Evolutionary conservation across 2,329 filamentous ascomycete species (phyloP).

Genomic region (Pseudodiploospora longispora): DNA sequence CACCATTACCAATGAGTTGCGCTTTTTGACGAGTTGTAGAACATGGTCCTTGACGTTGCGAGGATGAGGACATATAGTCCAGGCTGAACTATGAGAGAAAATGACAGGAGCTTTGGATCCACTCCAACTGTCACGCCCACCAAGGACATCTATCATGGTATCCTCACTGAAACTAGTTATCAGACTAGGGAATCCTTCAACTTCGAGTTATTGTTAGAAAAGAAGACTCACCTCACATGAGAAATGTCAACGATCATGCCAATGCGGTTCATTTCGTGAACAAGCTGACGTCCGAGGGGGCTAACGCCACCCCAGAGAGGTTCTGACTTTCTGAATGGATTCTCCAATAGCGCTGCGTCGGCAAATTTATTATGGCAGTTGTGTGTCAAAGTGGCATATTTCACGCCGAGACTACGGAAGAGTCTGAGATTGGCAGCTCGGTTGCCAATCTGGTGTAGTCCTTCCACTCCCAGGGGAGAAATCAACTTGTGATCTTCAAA

Average conservation of each 20-base stretch:
- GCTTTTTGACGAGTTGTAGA: constrained; percentile 64
- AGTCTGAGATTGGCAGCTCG: constrained; percentile 65
- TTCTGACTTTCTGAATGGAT: constrained; percentile 40
- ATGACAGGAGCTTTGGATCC: constrained; percentile 77
- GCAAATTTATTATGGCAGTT: constrained; percentile 90
- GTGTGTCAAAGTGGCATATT: constrained; percentile 84
- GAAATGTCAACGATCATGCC: constrained; percentile 91
- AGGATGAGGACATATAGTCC: constrained; percentile 75
- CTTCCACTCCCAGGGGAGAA: constrained; percentile 74
- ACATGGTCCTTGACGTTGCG: constrained; percentile 86
- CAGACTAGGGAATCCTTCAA: background rate
- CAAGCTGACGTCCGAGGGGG: constrained; percentile 55
- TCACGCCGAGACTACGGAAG: constrained; percentile 70
- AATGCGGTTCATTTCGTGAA: constrained; percentile 87
- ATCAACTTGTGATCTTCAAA: constrained; percentile 59
- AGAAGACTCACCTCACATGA: constrained; percentile 44
- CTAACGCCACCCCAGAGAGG: constrained; percentile 68
- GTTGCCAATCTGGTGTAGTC: constrained; percentile 90
- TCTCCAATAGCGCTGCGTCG: constrained; percentile 65
- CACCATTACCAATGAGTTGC: constrained; percentile 77
- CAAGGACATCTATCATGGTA: constrained; percentile 79
- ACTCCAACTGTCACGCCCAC: constrained; percentile 52
- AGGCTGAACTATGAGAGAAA: constrained; percentile 80
- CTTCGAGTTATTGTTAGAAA: background rate
- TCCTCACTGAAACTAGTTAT: constrained; percentile 46